Conservation (phyloP, 768 basidiomycete species). For the Strobilomyces echinocephalus region DNA sequence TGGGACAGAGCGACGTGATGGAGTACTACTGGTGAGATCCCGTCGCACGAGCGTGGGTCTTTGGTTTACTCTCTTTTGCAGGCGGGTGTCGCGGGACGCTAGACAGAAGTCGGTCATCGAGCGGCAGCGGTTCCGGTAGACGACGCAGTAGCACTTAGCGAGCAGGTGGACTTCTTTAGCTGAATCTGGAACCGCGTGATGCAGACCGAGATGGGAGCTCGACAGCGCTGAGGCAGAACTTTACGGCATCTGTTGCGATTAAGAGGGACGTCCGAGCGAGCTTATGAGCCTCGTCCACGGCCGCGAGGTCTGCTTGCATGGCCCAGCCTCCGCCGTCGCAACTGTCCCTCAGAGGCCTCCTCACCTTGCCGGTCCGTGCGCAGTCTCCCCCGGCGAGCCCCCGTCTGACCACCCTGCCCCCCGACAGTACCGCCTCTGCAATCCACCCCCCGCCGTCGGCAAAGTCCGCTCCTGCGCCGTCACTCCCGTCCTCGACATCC, state of each 20-base stretch:
- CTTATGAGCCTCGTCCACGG: not conserved
- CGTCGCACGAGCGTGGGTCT: not conserved
- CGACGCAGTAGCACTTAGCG: no score
- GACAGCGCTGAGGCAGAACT: conserved; percentile 3
- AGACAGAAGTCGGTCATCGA: conserved; percentile 79
- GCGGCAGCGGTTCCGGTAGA: conserved; percentile 58
- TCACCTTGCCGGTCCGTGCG: conserved; percentile 37
- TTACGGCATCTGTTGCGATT: conserved; percentile 11
- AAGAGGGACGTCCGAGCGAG: no score
- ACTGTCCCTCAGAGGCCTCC: conserved; percentile 33
- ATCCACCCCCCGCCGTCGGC: conserved; percentile 62
- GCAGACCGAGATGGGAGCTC: conserved; percentile 10
- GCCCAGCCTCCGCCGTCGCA: conserved; percentile 27
- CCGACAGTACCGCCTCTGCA: conserved; percentile 48
- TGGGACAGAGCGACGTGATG: conserved; percentile 89
- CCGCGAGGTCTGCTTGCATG: conserved; percentile 12
- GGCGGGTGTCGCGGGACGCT: conserved; percentile 73
- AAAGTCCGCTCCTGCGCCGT: conserved; percentile 67
- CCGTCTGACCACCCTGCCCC: not conserved
- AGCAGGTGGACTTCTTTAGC: not conserved
- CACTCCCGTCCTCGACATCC: conserved; percentile 62
- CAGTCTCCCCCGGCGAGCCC: not conserved
- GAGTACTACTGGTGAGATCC: conserved; percentile 82
- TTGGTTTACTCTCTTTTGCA: conserved; percentile 25
- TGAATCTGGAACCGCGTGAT: not conserved